Evolutionary conservation across 352 stramenopile genomes (phyloP), one percentile per base, ranked within the genome.

Genomic region (Globisporangium spiculum): DNA sequence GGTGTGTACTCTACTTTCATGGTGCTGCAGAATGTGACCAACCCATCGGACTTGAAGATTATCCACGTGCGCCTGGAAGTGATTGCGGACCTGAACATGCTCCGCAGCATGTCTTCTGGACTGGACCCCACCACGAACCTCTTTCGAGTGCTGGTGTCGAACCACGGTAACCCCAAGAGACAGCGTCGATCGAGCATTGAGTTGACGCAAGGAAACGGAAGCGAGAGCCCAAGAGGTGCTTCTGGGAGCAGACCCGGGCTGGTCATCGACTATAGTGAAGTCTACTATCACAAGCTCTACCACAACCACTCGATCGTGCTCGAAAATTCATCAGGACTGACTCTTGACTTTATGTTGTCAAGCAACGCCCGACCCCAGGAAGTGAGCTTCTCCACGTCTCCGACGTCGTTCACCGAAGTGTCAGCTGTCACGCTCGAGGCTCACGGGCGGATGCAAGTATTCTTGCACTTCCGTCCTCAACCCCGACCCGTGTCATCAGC

Each of bases 231-330:
- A 54, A 44, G 68, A 18, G 57, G 52, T n/a, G 5, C 32, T 38
- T 38, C 32, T 38, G 56, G 57, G 6, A 62, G 34, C 24, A 52
- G 66, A 57, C 53, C 36, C 14, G 70, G 77, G 36, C 70, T 94
- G 9, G 76, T 88, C 55, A 90, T 96, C 38, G 88, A 96, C 66
- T 94, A 90, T 73, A 89, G 83, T 30, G 86, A 96, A 58, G 85
- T 96, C 3, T 96, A 93, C 67, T 96, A 94, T 62, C 79, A 94
- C 81, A 94, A 96, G 66, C 68, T 94, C 3, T 96, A 96, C 60
- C 88, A 94, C 66, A 96, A 96, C 59, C 88, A 96, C 76, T 96
- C 88, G 36, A 92, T 96, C 38, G 83, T 96, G 70, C 88, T 96
- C 22, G 88, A 96, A 64, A 96, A 96, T 56, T 89, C 86, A 26